phyloP scores from a whole-genome alignment of 257 asterid genomes.

The Linderniella brevidens region DNA sequence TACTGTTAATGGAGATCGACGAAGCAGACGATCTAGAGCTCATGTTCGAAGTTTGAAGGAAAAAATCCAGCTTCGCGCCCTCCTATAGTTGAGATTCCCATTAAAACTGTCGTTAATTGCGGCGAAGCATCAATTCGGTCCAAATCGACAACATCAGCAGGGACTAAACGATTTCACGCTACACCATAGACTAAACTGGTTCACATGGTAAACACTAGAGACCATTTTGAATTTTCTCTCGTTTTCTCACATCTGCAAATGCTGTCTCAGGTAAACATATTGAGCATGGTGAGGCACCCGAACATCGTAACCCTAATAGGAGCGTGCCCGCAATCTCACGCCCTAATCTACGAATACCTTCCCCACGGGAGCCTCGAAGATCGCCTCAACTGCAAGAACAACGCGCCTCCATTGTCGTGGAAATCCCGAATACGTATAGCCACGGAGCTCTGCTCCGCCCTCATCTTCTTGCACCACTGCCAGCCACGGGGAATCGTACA shows the following conservation, averaged over 20 bases:
- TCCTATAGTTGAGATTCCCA: no score
- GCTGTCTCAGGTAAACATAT: conserved; percentile 41
- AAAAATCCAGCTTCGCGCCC: background rate
- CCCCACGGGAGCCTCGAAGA: conserved; percentile 95
- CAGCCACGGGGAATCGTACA: conserved; percentile 48
- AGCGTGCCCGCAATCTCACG: conserved; percentile 72
- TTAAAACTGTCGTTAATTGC: no score
- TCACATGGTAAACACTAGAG: no score
- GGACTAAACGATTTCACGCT: no score
- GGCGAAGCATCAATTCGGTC: no score
- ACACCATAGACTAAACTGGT: background rate
- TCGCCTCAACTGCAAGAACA: conserved; percentile 66
- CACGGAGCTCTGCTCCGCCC: conserved; percentile 75
- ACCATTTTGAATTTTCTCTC: no score
- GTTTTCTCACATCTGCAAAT: background rate
- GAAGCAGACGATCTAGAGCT: no score
- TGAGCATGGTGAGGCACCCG: conserved; percentile 90
- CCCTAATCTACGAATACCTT: conserved; percentile 71
- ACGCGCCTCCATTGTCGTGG: conserved; percentile 81
- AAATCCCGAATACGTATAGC: conserved; percentile 75
- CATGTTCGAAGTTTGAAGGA: no score
- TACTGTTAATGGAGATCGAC: no score
- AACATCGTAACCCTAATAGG: conserved; percentile 73
- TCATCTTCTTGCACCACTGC: conserved; percentile 69
- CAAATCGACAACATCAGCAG: background rate